phyloP scores from a whole-genome alignment of 805 yeast genomes.

The Spathaspora passalidarum region DNA sequence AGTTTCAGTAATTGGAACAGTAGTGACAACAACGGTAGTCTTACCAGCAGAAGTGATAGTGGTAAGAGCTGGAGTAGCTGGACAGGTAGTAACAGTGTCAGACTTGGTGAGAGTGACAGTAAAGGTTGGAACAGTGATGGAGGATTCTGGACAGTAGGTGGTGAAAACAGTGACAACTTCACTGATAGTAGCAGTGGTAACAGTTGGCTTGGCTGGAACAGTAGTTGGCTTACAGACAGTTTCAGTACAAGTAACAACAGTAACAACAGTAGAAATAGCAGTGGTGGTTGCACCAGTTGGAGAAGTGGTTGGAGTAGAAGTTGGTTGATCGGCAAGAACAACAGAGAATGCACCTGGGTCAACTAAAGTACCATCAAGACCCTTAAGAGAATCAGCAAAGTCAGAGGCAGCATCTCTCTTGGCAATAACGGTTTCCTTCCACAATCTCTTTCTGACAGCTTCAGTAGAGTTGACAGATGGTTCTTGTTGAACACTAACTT shows the following conservation, averaged over 20 bases:
- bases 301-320: conserved; percentile 5
- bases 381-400: conserved; percentile 18
- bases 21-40: conserved; percentile 5
- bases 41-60: conserved; percentile 16
- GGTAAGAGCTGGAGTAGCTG: conserved; percentile 23
- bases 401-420: conserved; percentile 35
- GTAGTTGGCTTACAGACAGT: conserved; percentile 27
- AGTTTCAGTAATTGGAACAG: conserved; percentile 10
- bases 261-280: conserved; percentile 13
- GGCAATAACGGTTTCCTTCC: conserved; percentile 17
- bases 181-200: conserved; percentile 23
- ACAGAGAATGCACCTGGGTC: conserved; percentile 14
- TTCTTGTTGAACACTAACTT: conserved; percentile 23
- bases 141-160: conserved; percentile 34
- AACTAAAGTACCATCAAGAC: conserved; percentile 21
- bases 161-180: conserved; percentile 30
- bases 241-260: conserved; percentile 30
- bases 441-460: conserved; percentile 38
- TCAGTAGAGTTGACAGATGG: conserved; percentile 39
- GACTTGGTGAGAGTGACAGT: conserved; percentile 32
- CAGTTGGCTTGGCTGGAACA: conserved; percentile 27
- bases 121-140: conserved; percentile 21
- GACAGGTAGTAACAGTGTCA: conserved; percentile 26
- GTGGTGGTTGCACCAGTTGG: conserved; percentile 10
- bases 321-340: conserved; percentile 14